Conservation (phyloP, 306 rosid species). For the Calophaca sinica region DNA sequence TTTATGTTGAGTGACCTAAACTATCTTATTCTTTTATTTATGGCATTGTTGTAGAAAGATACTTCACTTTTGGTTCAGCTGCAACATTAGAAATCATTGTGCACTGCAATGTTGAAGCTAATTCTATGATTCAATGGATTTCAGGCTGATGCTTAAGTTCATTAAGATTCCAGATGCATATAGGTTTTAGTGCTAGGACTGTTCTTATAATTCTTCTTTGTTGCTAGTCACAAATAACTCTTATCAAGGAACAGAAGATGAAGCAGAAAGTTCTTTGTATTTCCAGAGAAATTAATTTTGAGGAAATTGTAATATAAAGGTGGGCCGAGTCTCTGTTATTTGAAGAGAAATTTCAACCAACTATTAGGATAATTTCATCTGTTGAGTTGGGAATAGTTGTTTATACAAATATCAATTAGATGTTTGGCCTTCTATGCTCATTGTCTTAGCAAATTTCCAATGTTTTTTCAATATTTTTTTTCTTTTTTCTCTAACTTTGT, state of each 20-base stretch:
- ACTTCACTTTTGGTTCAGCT: conserved; percentile 17
- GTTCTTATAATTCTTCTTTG: conserved; percentile 8
- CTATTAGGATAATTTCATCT: not conserved
- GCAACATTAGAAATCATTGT: conserved; percentile 13
- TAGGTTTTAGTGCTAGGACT: conserved; percentile 25
- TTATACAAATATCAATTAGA: conserved; percentile 9
- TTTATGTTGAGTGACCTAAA: conserved; percentile 23
- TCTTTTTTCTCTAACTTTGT: conserved; percentile 7
- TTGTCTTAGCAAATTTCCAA: conserved; percentile 10
- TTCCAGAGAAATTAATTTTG: conserved; percentile 3
- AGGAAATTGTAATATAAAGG: conserved; percentile 7
- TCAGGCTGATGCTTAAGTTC: conserved; percentile 33
- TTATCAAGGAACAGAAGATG: conserved; percentile 30
- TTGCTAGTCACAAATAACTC: conserved; percentile 12
- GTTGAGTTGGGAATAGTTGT: conserved; percentile 29
- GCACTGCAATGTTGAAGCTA: conserved; percentile 16
- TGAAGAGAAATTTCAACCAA: conserved; percentile 5
- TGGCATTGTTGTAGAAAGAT: conserved; percentile 9
- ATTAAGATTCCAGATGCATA: conserved; percentile 23
- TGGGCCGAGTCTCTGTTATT: not conserved
- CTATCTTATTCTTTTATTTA: not conserved
- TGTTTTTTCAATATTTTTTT: not conserved
- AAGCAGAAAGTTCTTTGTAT: conserved; percentile 1
- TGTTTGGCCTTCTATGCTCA: conserved; percentile 21
- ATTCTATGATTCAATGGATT: conserved; percentile 14